Evolutionary conservation across 257 asterid species (phyloP), one percentile per base, ranked within the genome.

Genomic region (Primulina eburnea): DNA sequence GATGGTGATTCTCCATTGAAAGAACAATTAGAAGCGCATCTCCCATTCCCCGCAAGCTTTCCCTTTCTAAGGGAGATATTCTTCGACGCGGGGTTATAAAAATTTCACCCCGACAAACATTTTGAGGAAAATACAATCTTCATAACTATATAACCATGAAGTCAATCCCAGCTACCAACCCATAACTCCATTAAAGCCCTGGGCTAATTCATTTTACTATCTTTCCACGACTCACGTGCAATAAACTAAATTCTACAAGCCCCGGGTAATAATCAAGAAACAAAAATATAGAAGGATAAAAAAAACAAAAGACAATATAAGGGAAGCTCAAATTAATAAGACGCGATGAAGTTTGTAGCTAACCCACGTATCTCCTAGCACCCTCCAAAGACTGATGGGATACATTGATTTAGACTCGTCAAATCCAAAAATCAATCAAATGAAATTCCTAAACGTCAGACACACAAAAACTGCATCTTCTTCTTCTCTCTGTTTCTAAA

Each of bases 1-100:
- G 98, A 77, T 86, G 98, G 75, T 88, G 94, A 77, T 85, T 92
- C 81, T 92, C 96, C 90, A 86, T 88, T 68, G 88, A 78, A 47
- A 89, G 71, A 73, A 86, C 71, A 66, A 91, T 89, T 57, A 87
- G 84, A 71, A 89, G 88, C 70, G 86, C 69, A 81, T 86, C 96
- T 76, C 69, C 96, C 96, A 92, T 90, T 73, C 81, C 81, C 82
- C 79, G 64, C 73, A 69, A 64, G 62, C 62, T 72, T 28, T 75
- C 67, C 66, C 71, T 76, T 50, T 58, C 73, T 34, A 12, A 63
- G 68, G 60, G 71, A 53, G 58, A 58, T 24, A 24, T 65, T 21
- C 65, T 73, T 52, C 57, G 73, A 71, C 34, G 37, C 55, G 21
- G 73, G 50, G 47, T 64, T 71, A 28, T 17, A 71, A 60, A n/a